Base-by-base conservation (phyloP, 768 basidiomycete species). In the Lactarius tabidus region DNA sequence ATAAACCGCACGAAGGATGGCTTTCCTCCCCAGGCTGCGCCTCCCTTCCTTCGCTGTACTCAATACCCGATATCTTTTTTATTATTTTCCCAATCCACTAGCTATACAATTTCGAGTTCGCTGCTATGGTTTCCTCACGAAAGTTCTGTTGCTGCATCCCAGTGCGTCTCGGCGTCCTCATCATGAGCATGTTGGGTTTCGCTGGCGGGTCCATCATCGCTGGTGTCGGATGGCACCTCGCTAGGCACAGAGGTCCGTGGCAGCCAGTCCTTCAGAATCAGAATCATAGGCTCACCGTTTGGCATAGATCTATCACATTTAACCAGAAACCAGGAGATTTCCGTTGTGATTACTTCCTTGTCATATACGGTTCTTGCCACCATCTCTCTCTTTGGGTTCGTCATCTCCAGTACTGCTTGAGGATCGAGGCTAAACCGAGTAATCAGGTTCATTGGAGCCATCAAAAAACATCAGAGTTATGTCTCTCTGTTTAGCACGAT, bases 71-170 rank as follows among this genome's bases (percentile, higher is more conserved):
- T 64, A 28, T 52, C 41, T n/a, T 55, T 53, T 8, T 1, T 28
- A 26, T 35, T n/a, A 18, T 35, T 31, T 33, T 18, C 17, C 35
- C 26, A 51, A 20, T 35, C 48, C 15, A 48, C 29, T 57, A 51
- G 26, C 45, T 29, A 31, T 56, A 17, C 54, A 29, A 57, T 35
- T 20, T 31, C 6, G 8, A 52, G 5, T 33, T 52, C 29, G 14
- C 38, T 14, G 20, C n/a, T 18, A 83, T 84, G 82, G 76, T 69
- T 68, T 78, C 79, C 65, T 80, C 82, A 23, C 81, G 80, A 68
- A 84, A 76, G 71, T 87, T 87, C 74, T 86, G 84, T 75, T 85
- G 82, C 75, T 87, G 84, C 76, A 79, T 87, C 71, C 86, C 85
- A 33, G 85, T 87, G 72, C 80, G 85, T 70, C 77, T 85, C 61